Percentiles rank a stretch among this genome's conserved stretches.
Evolutionary conservation across 148 eudicot species (phyloP).

Genomic region (Chenopodium album): DNA sequence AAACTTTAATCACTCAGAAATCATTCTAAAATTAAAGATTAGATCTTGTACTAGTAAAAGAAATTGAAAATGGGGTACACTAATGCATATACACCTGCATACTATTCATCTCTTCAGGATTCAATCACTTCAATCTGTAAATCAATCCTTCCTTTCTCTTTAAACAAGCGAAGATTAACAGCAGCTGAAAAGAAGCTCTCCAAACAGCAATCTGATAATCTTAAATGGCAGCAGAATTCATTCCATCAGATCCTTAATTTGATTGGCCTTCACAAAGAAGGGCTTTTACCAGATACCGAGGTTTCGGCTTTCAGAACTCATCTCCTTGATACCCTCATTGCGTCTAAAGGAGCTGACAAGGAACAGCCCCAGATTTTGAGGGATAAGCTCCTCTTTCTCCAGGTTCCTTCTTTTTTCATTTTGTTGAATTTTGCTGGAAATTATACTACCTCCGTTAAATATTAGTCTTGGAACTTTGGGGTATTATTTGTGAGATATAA

Average conservation of each 20-base stretch:
- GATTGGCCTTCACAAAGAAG: constrained; percentile 80
- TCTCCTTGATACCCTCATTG: constrained; percentile 67
- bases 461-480: too few relatives aligned
- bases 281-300: constrained; percentile 58
- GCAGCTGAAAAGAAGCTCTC: constrained; percentile 69
- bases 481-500: too few relatives aligned
- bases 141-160: constrained; percentile 70
- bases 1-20: too few relatives aligned
- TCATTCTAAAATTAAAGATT: neutral
- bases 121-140: constrained; percentile 85
- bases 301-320: constrained; percentile 55
- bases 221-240: constrained; percentile 94
- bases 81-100: constrained; percentile 65
- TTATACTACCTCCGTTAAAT: too few relatives aligned
- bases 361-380: constrained; percentile 64
- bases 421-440: neutral
- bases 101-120: constrained; percentile 79
- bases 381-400: constrained; percentile 80
- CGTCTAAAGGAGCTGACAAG: constrained; percentile 37
- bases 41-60: neutral
- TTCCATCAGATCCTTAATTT: constrained; percentile 82
- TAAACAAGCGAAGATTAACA: constrained; percentile 54
- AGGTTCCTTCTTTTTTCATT: constrained; percentile 37
- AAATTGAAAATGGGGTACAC: constrained; percentile 35
- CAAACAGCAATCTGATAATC: constrained; percentile 72